phyloP scores from a whole-genome alignment of 2,329 filamentous ascomycete genomes.

The Aspergillus clavatus region DNA sequence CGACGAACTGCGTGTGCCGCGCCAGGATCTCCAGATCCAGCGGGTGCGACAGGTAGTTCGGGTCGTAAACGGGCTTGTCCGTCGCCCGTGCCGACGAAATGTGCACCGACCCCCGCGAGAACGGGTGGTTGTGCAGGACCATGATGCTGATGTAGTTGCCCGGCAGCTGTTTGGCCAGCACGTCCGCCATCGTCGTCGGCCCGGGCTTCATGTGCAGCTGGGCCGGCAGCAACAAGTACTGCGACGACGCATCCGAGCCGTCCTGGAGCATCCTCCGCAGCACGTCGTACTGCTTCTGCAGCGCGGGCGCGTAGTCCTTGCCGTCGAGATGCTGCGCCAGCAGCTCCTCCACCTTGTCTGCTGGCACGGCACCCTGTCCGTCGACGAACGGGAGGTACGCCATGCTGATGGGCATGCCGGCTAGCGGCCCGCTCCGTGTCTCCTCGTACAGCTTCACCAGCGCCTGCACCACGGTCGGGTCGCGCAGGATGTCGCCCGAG shows the following conservation, averaged over 20 bases:
- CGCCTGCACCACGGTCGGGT: slow-evolving; percentile 16
- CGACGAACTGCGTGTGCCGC: slow-evolving; percentile 24
- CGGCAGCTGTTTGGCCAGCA: slow-evolving; percentile 10
- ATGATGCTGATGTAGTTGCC: slow-evolving; percentile 20
- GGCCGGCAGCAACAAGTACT: slow-evolving; percentile 14
- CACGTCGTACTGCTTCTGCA: slow-evolving; percentile 11
- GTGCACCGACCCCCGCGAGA: slow-evolving; percentile 29
- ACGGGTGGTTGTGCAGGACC: slow-evolving; percentile 27
- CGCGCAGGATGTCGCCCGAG: slow-evolving; percentile 21
- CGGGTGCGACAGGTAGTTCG: slow-evolving; percentile 42
- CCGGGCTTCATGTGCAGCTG: slow-evolving; percentile 15
- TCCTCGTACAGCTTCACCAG: slow-evolving; percentile 21
- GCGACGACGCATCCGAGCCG: slow-evolving; percentile 3
- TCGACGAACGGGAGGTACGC: slow-evolving; percentile 25
- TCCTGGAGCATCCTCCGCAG: slow-evolving; percentile 13
- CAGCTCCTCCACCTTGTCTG: slow-evolving; percentile 7
- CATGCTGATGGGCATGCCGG: slow-evolving; percentile 20
- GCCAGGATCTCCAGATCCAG: slow-evolving; percentile 41
- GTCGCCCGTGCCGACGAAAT: slow-evolving; percentile 27
- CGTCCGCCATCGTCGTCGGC: slow-evolving; percentile 10
- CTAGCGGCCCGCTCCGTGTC: slow-evolving; percentile 19
- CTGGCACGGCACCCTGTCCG: slow-evolving; percentile 11
- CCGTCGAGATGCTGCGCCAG: neutral
- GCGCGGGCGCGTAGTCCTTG: neutral
- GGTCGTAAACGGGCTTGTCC: slow-evolving; percentile 41